These are phyloP conservation scores for Mitragyna speciosa DNA, from an alignment of 257 asterid genomes.

Conservation along the genomic window DNA sequence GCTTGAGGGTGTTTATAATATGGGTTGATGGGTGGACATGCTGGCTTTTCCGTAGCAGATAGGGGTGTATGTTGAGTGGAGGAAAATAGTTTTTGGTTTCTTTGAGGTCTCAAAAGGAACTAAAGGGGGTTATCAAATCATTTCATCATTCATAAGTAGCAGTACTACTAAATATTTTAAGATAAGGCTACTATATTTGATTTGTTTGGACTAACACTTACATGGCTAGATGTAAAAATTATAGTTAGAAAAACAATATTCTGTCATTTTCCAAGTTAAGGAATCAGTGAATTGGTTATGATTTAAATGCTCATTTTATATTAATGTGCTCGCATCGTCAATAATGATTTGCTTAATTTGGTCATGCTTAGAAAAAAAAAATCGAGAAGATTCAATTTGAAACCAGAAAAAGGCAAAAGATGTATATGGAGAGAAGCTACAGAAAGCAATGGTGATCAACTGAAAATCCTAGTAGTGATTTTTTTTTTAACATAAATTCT, in stretches of 20 bases:
- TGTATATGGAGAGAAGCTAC: too few species aligned
- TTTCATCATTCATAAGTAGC: neutral
- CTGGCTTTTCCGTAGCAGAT: constrained; percentile 72
- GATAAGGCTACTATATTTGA: constrained; percentile 26
- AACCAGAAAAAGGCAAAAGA: neutral
- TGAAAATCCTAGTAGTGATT: neutral
- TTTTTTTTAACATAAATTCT: too few species aligned
- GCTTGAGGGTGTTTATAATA: constrained; percentile 20
- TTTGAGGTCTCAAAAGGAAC: constrained; percentile 37
- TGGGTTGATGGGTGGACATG: constrained; percentile 21
- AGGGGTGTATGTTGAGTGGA: constrained; percentile 81
- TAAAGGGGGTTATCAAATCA: neutral
- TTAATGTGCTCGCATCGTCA: constrained; percentile 18
- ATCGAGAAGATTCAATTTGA: neutral
- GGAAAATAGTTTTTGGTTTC: constrained; percentile 58
- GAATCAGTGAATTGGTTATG: neutral
- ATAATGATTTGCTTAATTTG: constrained; percentile 16
- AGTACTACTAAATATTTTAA: neutral
- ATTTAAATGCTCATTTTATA: constrained; percentile 19
- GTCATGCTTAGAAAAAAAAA: constrained; percentile 12
- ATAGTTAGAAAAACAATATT: neutral
- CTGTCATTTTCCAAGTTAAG: constrained; percentile 11
- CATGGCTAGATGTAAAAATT: neutral
- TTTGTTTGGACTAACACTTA: neutral
- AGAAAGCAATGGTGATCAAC: neutral